Base-by-base conservation (phyloP, 306 rosid genomes). In the Vachellia pachyceras region DNA sequence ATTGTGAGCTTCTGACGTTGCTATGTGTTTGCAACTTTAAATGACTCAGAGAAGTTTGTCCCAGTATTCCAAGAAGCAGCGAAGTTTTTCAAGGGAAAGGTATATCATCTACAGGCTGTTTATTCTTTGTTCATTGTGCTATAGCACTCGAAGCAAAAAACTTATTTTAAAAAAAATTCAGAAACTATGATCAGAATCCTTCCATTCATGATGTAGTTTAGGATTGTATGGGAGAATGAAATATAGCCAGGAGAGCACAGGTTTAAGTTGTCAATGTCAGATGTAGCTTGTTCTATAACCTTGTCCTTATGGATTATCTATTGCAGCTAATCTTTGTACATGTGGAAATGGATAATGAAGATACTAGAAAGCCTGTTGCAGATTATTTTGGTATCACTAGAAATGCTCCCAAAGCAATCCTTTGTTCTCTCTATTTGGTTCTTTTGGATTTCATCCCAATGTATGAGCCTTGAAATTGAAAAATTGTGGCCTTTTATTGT, bases 31-130 rank as follows among this genome's bases (percentile, higher is more conserved):
- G 90, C 89, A 3, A 84, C 90, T 69, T 86, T 88, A 76, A 93
- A 90, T 52, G 98, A 96, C 55, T 81, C 99, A 13, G 88, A 84
- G 87, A 90, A 87, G 81, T 77, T 88, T 75, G 29, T 93, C 72
- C 92, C 98, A n/a, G 40, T 78, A 70, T 96, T 92, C 86, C 85
- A 86, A 58, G 97, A 91, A 82, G 94, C 94, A 14, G 90, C 99
- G 12, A 94, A 94, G 73, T 65, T 68, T 75, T 96, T 93, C 90
- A 96, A 94, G 86, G 98, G 98, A 85, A 94, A 92, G 98, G 99
- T 96, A 90, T 87, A 35, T 41, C 64, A 65, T 2, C 20, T 47
- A 54, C 47, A 29, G 9, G 66, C 77, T 41, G 70, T 76, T 37
- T 60, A 25, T 20, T 20, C 29, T 36, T 20, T 69, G 52, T 63